Conservation (phyloP, 495 filamentous ascomycete genomes). For the Acidomyces sp. region DNA sequence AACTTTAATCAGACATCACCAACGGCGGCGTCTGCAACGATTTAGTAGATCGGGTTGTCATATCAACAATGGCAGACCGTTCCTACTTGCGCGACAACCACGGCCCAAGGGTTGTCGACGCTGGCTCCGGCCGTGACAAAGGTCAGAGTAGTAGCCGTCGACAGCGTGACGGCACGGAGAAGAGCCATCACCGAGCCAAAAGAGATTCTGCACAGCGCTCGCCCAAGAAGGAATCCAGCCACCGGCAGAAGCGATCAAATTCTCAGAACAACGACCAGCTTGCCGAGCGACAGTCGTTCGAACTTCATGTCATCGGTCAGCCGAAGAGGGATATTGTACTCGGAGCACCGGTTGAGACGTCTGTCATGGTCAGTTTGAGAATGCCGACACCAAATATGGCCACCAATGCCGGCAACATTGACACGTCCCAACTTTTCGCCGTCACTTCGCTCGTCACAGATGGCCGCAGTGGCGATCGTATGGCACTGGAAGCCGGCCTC, state of each 20-base stretch:
- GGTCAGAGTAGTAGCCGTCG: background rate
- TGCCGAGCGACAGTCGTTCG: conserved; percentile 11
- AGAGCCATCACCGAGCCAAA: conserved; percentile 1
- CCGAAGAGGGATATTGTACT: conserved; percentile 5
- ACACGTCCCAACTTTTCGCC: conserved; percentile 13
- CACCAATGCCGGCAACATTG: conserved; percentile 1
- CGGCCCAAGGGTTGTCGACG: conserved; percentile 11
- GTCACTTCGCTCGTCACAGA: conserved; percentile 13
- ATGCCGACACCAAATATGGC: background rate
- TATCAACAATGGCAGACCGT: background rate
- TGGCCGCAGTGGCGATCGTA: conserved; percentile 9
- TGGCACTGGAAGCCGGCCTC: conserved; percentile 10
- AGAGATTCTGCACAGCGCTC: conserved; percentile 2
- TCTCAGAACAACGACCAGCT: background rate
- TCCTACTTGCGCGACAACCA: conserved; percentile 5
- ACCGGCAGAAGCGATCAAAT: conserved; percentile 2
- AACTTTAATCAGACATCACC: too few species aligned
- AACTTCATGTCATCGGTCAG: conserved; percentile 16
- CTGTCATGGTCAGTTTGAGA: conserved; percentile 12
- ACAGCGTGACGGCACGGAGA: conserved; percentile 4
- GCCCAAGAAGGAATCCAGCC: conserved; percentile 7
- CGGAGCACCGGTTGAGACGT: conserved; percentile 13
- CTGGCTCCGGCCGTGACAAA: conserved; percentile 6
- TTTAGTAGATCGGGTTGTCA: too few species aligned
- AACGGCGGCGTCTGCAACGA: too few species aligned